phyloP scores from a whole-genome alignment of 2,329 filamentous ascomycete species.

The Thielaviopsis musarum region DNA sequence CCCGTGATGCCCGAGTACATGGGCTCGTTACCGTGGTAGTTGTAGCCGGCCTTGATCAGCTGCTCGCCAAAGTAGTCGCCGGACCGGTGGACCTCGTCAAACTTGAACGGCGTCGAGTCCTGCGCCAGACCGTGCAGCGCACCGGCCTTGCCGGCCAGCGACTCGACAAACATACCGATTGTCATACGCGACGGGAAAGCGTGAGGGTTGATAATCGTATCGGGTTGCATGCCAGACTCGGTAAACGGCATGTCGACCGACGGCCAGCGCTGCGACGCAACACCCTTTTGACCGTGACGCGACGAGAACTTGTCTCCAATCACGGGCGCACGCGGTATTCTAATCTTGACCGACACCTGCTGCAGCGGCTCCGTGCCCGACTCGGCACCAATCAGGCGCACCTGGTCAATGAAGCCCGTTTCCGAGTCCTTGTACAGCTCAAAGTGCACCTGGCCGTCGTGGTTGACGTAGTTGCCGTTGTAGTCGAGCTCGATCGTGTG shows the following conservation, averaged over 20 bases:
- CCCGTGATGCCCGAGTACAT: constrained; percentile 98
- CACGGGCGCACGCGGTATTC: constrained; percentile 73
- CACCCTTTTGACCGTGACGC: constrained; percentile 95
- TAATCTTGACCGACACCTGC: constrained; percentile 80
- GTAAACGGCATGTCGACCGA: constrained; percentile 89
- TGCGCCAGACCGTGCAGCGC: constrained; percentile 90
- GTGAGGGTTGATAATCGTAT: constrained; percentile 98
- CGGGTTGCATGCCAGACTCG: constrained; percentile 89
- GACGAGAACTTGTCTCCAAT: constrained; percentile 99
- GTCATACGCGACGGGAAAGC: constrained; percentile 99
- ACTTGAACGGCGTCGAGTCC: constrained; percentile 88
- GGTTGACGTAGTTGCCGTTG: constrained; percentile 62
- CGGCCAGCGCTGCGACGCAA: constrained; percentile 91
- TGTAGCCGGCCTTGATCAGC: constrained; percentile 86
- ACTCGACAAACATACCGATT: constrained; percentile 98
- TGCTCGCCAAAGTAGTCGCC: constrained; percentile 93
- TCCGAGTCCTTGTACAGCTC: constrained; percentile 93
- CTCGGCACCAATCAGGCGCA: constrained; percentile 77
- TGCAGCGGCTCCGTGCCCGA: constrained; percentile 69
- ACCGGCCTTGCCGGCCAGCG: constrained; percentile 84
- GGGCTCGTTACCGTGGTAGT: constrained; percentile 95
- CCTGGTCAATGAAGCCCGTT: constrained; percentile 77
- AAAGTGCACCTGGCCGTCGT: constrained; percentile 71
- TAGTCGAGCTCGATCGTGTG: constrained; percentile 75
- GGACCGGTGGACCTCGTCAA: constrained; percentile 81